Evolutionary conservation across 257 asterid genomes (phyloP), one percentile per base, ranked within the genome.

Genomic region (Scutellaria galericulata): DNA sequence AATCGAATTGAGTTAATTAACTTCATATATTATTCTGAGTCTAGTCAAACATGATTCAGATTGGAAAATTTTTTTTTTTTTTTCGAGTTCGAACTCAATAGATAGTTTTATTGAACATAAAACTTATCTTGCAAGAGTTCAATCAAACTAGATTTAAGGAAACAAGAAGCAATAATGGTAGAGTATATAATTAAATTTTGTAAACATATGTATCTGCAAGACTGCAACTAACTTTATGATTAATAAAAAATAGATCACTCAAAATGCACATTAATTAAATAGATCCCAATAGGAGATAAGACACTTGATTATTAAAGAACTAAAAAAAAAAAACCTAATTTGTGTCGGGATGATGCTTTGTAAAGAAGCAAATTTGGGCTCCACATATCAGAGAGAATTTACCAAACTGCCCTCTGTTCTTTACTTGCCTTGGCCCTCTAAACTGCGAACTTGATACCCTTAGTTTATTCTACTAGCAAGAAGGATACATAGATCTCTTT

Each of bases 361-460:
- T 44, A 68, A 72, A 77, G 81, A 73, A 72, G 85, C 66, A 79
- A 75, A 74, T 74, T 22, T 22, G 74, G 85, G 77, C 48, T 71
- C 83, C 82, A 66, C 73, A 6, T 0, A 18, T 22, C n/a, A 61
- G 65, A 6, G 35, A 41, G 42, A 37, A 65, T 47, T 84, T 76
- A 79, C 85, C 5, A 18, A 66, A 72, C 55, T 65, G 66, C 48
- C 86, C 84, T 60, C 75, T 55, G 72, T 75, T 56, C 87, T 71
- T 84, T 86, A 45, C 84, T 80, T 84, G 89, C 84, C 84, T 86
- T 80, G 52, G 24, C 1, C 72, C 45, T 20, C 46, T 54, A 27
- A 11, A 40, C 47, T 78, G 41, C 20, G 71, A 69, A 60, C 35
- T 71, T 15, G 77, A 77, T 66, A 4, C 82, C 41, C 63, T 67